Base-by-base conservation (phyloP, 768 basidiomycete genomes). In the Mrakia hoshinonis region DNA sequence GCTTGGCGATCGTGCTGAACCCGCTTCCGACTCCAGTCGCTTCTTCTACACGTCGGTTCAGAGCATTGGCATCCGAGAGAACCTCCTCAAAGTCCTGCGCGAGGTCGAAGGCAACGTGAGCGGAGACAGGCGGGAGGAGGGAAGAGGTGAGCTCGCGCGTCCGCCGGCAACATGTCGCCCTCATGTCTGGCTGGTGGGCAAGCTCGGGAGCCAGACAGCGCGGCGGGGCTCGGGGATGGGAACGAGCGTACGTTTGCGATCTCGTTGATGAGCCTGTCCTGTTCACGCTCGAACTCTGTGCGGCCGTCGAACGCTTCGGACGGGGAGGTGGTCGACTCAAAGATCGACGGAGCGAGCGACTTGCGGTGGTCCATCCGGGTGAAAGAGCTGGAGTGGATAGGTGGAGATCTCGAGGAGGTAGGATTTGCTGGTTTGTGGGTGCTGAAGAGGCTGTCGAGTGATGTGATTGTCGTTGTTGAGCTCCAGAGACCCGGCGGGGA, bases 41-140 rank as follows among this genome's bases (percentile, higher is more conserved):
- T 77, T 96, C 92, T 79, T 97, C 93, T 22, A 95, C 84, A 77
- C 92, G 93, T 73, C 92, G 86, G 78, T 95, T 95, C 26, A 93
- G 81, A 34, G 85, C 85, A 76, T 97, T 97, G 72, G 89, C 87
- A 11, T 89, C 87, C 4, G 88, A 88, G 22, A 97, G 81, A 4
- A 95, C 79, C 73, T 92, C 90, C 77, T 95, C 93, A 76, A 95
- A 95, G 24, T 87, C 89, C 92, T 90, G 75, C 11, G 38, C n/a
- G 5, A 39, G 51, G 12, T 31, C 15, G 20, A 13, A 49, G 58
- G 69, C 62, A 5, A 36, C 11, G 38, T 46, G 22, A 69, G 34
- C 49, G 69, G 36, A 62, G 31, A 52, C 31, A 29, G n/a, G 54
- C 11, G 43, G 20, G 29, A 46, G 24, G 13, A 46, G 11, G 24